Base-by-base conservation (phyloP, 345 rosid genomes). In the Passiflora organensis region DNA sequence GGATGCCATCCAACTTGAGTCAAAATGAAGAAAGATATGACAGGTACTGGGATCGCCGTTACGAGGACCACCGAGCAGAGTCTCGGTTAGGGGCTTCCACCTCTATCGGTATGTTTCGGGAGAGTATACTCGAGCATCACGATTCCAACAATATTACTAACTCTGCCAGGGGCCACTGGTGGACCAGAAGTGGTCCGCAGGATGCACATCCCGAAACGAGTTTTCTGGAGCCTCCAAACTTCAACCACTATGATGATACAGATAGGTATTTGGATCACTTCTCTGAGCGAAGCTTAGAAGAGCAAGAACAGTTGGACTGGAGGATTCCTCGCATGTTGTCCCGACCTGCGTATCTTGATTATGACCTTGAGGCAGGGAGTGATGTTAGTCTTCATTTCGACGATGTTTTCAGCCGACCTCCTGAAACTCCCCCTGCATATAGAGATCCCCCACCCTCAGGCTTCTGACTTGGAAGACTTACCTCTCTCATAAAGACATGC, bases 221-320 rank as follows among this genome's bases (percentile, higher is more conserved):
- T 50, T 74, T 74, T 51, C 72, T 87, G 1, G 96, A 91, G 60
- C 98, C 98, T 44, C 96, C 96, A 4, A 88, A 80, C 64, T 80
- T 80, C 59, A 65, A 73, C 62, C 72, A 2, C 13, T 54, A 54
- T 38, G 20, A 32, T 9, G n/a, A n/a, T n/a, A 28, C 76, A 41
- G 43, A 54, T 51, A 65, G 58, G 19, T 36, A 41, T 23, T 32
- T 46, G 3, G 80, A 80, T 39, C 64, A 65, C 56, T 42, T 63
- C 13, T 80, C 80, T 0, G 89, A 78, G 42, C 56, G 66, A 72
- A 80, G 84, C 76, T 13, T 45, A 10, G 79, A 81, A 44, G 86
- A 79, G 37, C 68, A 76, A 59, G 78, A 78, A 53, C 74, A 67
- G 50, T 67, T 76, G 54, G 79, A 75, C 65, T 51, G 66, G 76